Base-by-base conservation (phyloP, 148 eudicot species). In the Rhododendron vialii region DNA sequence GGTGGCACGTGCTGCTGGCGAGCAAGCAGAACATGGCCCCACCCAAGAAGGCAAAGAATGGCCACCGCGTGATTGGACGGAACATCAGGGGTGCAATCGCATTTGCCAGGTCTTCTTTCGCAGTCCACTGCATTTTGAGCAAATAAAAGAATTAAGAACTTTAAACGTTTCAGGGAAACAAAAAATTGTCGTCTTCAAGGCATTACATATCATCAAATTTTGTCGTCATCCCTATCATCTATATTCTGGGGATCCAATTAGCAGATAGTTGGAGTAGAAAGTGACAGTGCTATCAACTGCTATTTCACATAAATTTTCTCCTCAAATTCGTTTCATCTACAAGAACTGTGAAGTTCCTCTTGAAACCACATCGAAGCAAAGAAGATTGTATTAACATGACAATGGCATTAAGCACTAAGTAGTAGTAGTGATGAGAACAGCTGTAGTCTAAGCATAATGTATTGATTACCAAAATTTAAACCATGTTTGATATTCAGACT, bases 21-120 rank as follows among this genome's bases (percentile, higher is more conserved):
- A 95, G 89, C 85, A 97, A 85, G 89, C 98, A 97, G 82, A 97
- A 95, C 99, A 97, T 97, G 82, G 98, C 99, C 24, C 99, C 99
- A n/a, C 96, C 98, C 71, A 97, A 77, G 90, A 94, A 97, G 36
- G 93, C 92, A 28, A 90, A 97, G 89, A 97, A 97, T 67, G 99
- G 99, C 98, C 98, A 97, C 36, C 98, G 93, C 3, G 99, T 97
- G 84, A 95, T 97, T 67, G 98, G 99, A 69, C 7, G 75, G 75
- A 88, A 85, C 53, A 86, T 69, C 84, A 92, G 69, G n/a, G 99
- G 98, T 69, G 94, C 95, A 84, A 95, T 92, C 61, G 88, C 84
- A 87, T 93, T 94, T 41, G 91, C 95, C 89, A 96, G 53, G 26
- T 96, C 98, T 33, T 90, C 95, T 57, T 92, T 92, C 90, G 91